Evolutionary conservation across 805 yeast genomes (phyloP).

Genomic region (Millerozyma miso): DNA sequence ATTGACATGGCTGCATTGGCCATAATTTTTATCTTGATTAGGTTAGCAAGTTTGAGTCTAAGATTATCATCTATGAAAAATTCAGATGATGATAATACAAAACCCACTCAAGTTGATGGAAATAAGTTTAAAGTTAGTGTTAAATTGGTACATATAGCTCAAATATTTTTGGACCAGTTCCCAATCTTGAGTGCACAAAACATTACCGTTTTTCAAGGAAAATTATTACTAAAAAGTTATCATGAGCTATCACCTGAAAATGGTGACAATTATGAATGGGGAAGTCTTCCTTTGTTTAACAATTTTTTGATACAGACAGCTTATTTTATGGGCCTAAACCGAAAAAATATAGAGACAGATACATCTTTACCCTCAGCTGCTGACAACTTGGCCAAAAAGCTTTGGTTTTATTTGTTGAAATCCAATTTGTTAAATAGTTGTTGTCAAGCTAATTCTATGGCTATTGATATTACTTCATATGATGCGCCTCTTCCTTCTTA

Average conservation of each 20-base stretch:
- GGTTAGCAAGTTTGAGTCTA: slow-evolving; percentile 22
- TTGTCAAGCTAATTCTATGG: slow-evolving; percentile 45
- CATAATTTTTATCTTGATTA: slow-evolving; percentile 18
- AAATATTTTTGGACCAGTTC: slow-evolving; percentile 47
- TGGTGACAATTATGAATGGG: slow-evolving; percentile 37
- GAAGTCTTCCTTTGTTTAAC: slow-evolving; percentile 18
- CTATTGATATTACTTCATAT: slow-evolving; percentile 35
- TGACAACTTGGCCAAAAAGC: slow-evolving; percentile 50
- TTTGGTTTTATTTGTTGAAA: slow-evolving; percentile 51
- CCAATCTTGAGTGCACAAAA: slow-evolving; percentile 42
- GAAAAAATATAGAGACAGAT: slow-evolving; percentile 34
- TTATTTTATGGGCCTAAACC: slow-evolving; percentile 41
- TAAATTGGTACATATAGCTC: slow-evolving; percentile 34
- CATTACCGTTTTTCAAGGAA: slow-evolving; percentile 55
- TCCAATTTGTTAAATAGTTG: slow-evolving; percentile 44
- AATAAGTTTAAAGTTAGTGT: neutral
- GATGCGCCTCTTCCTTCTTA: slow-evolving; percentile 51
- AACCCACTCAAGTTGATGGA: slow-evolving; percentile 9
- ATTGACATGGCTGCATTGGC: neutral
- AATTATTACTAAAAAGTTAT: slow-evolving; percentile 52
- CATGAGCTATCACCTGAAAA: slow-evolving; percentile 55
- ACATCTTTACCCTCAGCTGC: slow-evolving; percentile 3
- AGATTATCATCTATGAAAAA: slow-evolving; percentile 21
- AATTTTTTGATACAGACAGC: slow-evolving; percentile 38
- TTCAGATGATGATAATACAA: slow-evolving; percentile 17